Base-by-base conservation (phyloP, 495 filamentous ascomycete species). In the Penicillium crystallinum region DNA sequence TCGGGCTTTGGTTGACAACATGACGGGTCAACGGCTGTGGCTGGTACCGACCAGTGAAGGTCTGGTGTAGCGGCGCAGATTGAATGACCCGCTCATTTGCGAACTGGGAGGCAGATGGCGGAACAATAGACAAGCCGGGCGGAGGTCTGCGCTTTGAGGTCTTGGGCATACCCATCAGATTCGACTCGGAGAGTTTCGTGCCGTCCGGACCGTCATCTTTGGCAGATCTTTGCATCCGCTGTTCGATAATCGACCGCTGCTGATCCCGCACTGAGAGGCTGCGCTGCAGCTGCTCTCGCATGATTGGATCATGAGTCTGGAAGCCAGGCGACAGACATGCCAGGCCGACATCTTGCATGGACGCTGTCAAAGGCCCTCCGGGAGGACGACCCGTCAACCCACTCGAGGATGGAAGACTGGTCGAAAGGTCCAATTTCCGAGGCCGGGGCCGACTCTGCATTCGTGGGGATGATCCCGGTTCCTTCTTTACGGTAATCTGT, bases 291-390 rank as follows among this genome's bases (percentile, higher is more conserved):
- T 97, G 92, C 68, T 97, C 90, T 58, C 91, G 83, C 90, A 96
- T 96, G 11, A 85, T 78, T n/a, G 93, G 93, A 70, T 98, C 92
- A 56, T 97, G 86, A 1, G 93, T 97, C 42, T 91, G 84, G 65
- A 98, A 97, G 22, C 93, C 93, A 0, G 93, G 93, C 12, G 92
- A 97, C 44, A 98, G 75, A 60, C 93, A 98, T 19, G 92, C 91
- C 51, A 97, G 79, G 37, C 93, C 93, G 12, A 98, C 89, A 64
- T 95, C 86, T 61, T 96, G 91, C 71, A 97, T 92, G 17, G 71
- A 83, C 25, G 86, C 84, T 6, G 89, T 93, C 71, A 96, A 77
- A 22, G 87, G 90, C 19, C 86, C 83, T 34, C 81, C 89, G 2
- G 87, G 83, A 25, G 84, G 85, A 62, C 76, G 83, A 57, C 75